Conservation (phyloP, 441 rosid genomes). For the Breynia disticha region DNA sequence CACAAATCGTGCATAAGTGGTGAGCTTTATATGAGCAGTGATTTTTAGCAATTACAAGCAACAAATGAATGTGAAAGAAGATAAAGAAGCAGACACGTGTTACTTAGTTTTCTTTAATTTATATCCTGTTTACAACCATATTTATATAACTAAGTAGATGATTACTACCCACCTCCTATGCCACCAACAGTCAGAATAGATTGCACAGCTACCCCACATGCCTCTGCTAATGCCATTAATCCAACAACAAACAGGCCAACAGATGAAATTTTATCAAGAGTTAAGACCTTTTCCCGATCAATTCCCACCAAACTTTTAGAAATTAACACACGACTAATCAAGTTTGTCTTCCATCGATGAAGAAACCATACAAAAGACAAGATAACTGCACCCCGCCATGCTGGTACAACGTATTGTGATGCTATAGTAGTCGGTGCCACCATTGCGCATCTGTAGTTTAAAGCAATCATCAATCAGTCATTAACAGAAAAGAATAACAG, state of each 20-base stretch:
- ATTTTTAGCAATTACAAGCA: too few species aligned
- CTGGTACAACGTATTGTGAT: slow-evolving; percentile 51
- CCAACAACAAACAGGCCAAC: slow-evolving; percentile 72
- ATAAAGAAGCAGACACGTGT: too few species aligned
- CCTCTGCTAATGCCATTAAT: slow-evolving; percentile 81
- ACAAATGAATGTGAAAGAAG: too few species aligned
- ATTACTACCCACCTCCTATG: slow-evolving; percentile 56
- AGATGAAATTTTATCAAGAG: slow-evolving; percentile 73
- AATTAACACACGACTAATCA: slow-evolving; percentile 43
- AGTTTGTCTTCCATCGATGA: slow-evolving; percentile 75
- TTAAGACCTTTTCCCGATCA: slow-evolving; percentile 55
- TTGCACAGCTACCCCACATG: slow-evolving; percentile 92
- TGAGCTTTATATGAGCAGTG: too few species aligned
- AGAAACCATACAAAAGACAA: slow-evolving; percentile 83
- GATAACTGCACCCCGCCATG: slow-evolving; percentile 71
- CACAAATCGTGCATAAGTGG: too few species aligned
- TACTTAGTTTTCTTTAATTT: too few species aligned
- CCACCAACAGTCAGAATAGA: slow-evolving; percentile 92
- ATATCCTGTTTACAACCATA: too few species aligned
- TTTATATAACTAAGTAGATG: background rate
- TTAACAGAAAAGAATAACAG: slow-evolving; percentile 4
- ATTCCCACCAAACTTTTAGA: slow-evolving; percentile 30
- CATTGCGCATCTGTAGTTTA: slow-evolving; percentile 49
- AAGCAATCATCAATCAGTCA: slow-evolving; percentile 5
- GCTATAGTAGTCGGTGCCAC: slow-evolving; percentile 82